Percentiles rank a stretch among this genome's conserved stretches.
These are phyloP conservation scores for Dendrocalamus sinicus DNA, from an alignment of 176 grass and related monocot species.

Conservation along the genomic window DNA sequence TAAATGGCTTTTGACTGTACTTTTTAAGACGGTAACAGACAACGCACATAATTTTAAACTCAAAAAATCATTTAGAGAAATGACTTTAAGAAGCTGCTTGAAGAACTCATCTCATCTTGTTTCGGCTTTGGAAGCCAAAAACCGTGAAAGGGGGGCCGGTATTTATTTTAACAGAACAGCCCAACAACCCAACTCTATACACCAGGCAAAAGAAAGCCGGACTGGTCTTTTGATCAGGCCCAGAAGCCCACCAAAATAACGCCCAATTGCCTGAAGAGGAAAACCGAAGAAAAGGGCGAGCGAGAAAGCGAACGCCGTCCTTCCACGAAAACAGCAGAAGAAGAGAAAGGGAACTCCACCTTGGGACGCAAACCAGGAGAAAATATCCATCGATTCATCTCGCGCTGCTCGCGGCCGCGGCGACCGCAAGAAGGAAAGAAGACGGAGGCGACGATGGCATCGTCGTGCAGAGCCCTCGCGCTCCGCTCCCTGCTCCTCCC, in stretches of 20 bases:
- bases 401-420: conserved; percentile 37
- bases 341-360: background rate
- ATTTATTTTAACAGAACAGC: too few relatives aligned
- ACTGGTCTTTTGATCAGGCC: background rate
- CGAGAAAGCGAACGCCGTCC: background rate
- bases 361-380: conserved; percentile 20
- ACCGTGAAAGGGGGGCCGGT: rapidly evolving
- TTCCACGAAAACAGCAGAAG: conserved; percentile 41
- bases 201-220: too few relatives aligned
- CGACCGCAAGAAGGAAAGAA: conserved; percentile 34
- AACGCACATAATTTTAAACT: rapidly evolving
- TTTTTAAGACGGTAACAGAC: too few relatives aligned
- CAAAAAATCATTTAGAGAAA: rapidly evolving
- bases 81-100: too few relatives aligned
- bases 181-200: too few relatives aligned
- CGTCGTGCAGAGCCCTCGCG: conserved; percentile 47
- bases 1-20: too few relatives aligned
- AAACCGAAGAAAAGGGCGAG: background rate
- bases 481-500: conserved; percentile 50
- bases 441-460: conserved; percentile 39
- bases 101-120: rapidly evolving
- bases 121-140: too few relatives aligned
- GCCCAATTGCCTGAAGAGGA: background rate
- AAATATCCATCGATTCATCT: conserved; percentile 45
- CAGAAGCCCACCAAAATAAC: background rate